Percentiles rank a stretch among this genome's conserved stretches.
Evolutionary conservation across 208 protist genomes (phyloP).

Genomic region (Trypanosoma caninum): DNA sequence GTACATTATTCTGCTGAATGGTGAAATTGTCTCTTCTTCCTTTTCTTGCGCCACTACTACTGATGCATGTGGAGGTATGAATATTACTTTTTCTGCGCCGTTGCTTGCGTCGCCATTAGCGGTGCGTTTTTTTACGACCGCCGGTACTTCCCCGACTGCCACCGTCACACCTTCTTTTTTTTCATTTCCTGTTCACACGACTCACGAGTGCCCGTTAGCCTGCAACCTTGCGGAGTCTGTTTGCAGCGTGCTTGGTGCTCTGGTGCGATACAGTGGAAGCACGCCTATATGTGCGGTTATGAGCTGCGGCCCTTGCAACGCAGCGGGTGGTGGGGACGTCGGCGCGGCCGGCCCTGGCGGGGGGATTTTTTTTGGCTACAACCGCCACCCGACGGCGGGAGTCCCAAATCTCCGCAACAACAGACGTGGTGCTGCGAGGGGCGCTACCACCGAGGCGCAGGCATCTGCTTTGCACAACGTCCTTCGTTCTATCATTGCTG

Average conservation of each 20-base stretch:
- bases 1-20: conserved; percentile 17
- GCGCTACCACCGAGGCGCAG: not conserved
- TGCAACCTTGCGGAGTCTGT: not conserved
- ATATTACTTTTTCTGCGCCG: not conserved
- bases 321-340: not conserved
- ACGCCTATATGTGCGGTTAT: conserved; percentile 18
- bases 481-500: not conserved
- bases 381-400: not conserved
- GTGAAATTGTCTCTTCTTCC: not conserved
- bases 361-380: not conserved
- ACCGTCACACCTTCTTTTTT: no score
- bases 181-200: no score
- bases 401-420: not conserved
- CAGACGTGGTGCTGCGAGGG: not conserved
- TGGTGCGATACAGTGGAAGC: conserved; percentile 10
- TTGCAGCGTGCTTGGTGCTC: conserved; percentile 2
- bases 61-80: not conserved
- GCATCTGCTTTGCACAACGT: conserved; percentile 5
- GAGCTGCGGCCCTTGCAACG: not conserved
- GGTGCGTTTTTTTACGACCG: no score
- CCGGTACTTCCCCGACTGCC: no score
- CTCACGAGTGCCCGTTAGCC: not conserved
- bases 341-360: not conserved
- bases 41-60: no score
- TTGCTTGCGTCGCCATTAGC: not conserved